Conservation (phyloP, 805 yeast genomes). For the Wickerhamomyces strasburgensis region DNA sequence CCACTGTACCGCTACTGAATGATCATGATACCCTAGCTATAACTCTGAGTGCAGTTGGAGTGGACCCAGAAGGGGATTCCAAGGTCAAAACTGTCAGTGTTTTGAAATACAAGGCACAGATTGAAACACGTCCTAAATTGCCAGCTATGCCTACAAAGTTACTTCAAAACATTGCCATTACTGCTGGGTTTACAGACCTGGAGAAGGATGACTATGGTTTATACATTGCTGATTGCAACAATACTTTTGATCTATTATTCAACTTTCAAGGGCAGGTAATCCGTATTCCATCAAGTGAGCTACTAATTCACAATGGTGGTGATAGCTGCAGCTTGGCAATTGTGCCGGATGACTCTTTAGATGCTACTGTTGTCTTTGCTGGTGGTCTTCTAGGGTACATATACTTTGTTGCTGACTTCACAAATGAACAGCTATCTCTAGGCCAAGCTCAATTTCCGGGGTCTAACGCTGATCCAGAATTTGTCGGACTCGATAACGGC, state of each 20-base stretch:
- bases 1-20: conserved; percentile 11
- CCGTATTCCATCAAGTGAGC: conserved; percentile 7
- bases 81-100: conserved; percentile 7
- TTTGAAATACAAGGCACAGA: conserved; percentile 5
- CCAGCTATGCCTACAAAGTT: conserved; percentile 11
- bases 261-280: conserved; percentile 13
- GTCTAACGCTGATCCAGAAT: conserved; percentile 4
- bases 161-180: conserved; percentile 4
- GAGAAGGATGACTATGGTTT: conserved; percentile 6
- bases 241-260: conserved; percentile 4
- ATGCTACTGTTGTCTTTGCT: conserved; percentile 8
- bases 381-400: conserved; percentile 11
- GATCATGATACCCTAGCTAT: conserved; percentile 4
- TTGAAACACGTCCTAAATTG: conserved; percentile 6
- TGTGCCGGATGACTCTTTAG: conserved; percentile 2
- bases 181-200: conserved; percentile 5
- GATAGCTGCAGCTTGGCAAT: conserved; percentile 13
- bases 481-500: neutral
- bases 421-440: conserved; percentile 7
- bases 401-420: conserved; percentile 12
- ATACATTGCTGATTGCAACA: conserved; percentile 9
- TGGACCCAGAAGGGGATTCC: neutral
- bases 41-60: conserved; percentile 12
- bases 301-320: conserved; percentile 9
- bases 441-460: conserved; percentile 16